These are phyloP conservation scores for Teunomyces kruisii DNA, from an alignment of 805 yeast species.

Conservation along the genomic window DNA sequence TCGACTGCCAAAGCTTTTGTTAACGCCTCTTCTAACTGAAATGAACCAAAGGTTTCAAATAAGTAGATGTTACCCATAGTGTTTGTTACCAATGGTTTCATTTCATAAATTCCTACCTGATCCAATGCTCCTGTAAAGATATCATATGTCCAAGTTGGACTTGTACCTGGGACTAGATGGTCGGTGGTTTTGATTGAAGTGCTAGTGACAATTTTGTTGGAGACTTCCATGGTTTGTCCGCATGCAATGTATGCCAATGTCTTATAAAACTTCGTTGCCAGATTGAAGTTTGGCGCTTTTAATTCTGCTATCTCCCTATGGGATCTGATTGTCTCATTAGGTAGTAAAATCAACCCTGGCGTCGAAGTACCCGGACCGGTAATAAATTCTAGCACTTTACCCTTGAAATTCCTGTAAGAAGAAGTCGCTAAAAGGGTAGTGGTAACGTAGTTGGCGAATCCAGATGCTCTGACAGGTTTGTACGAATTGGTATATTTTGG, in stretches of 20 bases:
- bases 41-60: slow-evolving; percentile 27
- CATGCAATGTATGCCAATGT: slow-evolving; percentile 27
- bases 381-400: slow-evolving; percentile 28
- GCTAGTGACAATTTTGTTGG: slow-evolving; percentile 14
- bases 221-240: slow-evolving; percentile 24
- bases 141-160: slow-evolving; percentile 30
- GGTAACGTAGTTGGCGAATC: slow-evolving; percentile 30
- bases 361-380: slow-evolving; percentile 39
- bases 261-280: slow-evolving; percentile 29
- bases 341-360: slow-evolving; percentile 34
- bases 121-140: slow-evolving; percentile 39
- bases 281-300: slow-evolving; percentile 23
- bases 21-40: slow-evolving; percentile 17
- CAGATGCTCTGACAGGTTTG: slow-evolving; percentile 36
- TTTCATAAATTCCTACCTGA: slow-evolving; percentile 44
- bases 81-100: slow-evolving; percentile 31
- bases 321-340: slow-evolving; percentile 25
- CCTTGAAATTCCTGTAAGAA: slow-evolving; percentile 22
- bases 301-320: slow-evolving; percentile 36
- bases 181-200: slow-evolving; percentile 24
- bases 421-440: slow-evolving; percentile 19
- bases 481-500: slow-evolving; percentile 26
- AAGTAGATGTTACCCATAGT: slow-evolving; percentile 35
- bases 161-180: slow-evolving; percentile 11
- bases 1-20: background rate